Evolutionary conservation across 371 early-diverging fungal species (phyloP).

Genomic region (Rhizopus arrhizus): DNA sequence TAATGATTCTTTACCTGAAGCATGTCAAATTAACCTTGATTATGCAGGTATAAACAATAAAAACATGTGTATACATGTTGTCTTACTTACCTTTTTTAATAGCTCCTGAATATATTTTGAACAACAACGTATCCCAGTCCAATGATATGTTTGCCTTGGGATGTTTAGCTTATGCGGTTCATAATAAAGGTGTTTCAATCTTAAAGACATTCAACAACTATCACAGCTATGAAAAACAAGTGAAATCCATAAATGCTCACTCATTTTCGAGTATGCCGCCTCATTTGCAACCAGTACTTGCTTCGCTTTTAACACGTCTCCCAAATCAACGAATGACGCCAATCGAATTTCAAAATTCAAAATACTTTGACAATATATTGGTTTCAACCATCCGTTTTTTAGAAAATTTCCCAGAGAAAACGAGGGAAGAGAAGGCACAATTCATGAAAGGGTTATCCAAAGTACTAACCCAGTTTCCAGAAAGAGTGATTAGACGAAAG

Average conservation of each 20-base stretch:
- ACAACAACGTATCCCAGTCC: conserved; percentile 53
- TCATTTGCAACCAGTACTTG: conserved; percentile 59
- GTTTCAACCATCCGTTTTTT: conserved; percentile 81
- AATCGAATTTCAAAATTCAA: conserved; percentile 64
- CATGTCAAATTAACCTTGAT: conserved; percentile 72
- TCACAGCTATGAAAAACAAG: conserved; percentile 65
- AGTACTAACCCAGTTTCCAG: conserved; percentile 75
- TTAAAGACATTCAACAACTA: conserved; percentile 67
- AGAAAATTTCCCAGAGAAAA: conserved; percentile 79
- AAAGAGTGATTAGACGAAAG: conserved; percentile 67
- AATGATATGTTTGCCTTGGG: conserved; percentile 86
- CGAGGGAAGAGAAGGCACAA: conserved; percentile 74
- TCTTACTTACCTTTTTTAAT: conserved; percentile 9
- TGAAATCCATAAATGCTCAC: conserved; percentile 50
- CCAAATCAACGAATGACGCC: conserved; percentile 66
- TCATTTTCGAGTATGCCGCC: conserved; percentile 56
- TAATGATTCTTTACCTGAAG: conserved; percentile 65
- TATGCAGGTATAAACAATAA: conserved; percentile 51
- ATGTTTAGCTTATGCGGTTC: conserved; percentile 76
- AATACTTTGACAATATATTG: conserved; percentile 79
- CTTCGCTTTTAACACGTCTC: conserved; percentile 53
- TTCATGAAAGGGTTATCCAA: conserved; percentile 79
- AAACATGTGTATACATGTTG: background rate
- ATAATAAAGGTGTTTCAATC: conserved; percentile 71
- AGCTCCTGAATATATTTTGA: conserved; percentile 80